Evolutionary conservation across 2,329 filamentous ascomycete species (phyloP), one percentile per base, ranked within the genome.

Genomic region (Teratosphaeria pseudoeucalypti): DNA sequence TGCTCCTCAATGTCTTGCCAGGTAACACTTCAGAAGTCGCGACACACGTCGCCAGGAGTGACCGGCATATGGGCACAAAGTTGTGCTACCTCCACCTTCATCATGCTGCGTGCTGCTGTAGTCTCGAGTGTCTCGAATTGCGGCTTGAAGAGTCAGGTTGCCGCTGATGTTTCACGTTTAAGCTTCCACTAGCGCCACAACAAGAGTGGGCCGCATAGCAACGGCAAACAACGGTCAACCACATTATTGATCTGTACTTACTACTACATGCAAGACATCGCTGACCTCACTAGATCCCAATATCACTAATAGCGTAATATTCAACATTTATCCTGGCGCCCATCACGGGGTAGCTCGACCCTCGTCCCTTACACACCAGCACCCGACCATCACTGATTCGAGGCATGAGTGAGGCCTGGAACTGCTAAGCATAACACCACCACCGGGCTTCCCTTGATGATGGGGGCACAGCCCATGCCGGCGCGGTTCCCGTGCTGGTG

Each of bases 401-500:
- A 49, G 23, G 43, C 43, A 49, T 49, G 43, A 49, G 19, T 39
- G 29, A 32, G 29, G 29, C 29, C 29, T 32, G 29, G 29, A 32
- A 43, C 5, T 5, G 37, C 37, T 43, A 14, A 43, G 37, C 37
- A 1, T n/a, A 49, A 6, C n/a, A 6, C 1, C 43, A 19, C 16
- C 16, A 6, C 2, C 16, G 9, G 6, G 16, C 3, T n/a, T 19
- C 3, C 23, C 29, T 32, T 7, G 19, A 49, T 49, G 43, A 62
- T 62, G 61, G 61, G 58, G 23, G 59, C 58, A 10, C 56, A 37
- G 43, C 12, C 29, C 14, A 27, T 70, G n/a, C 70, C 70, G 1
- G 65, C 67, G 47, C 66, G 68, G 9, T 75, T 75, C 59, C 73
- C 73, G 12, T 75, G 73, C 68, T 75, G 73, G 73, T 73, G 71